Percentiles rank a stretch among this genome's conserved stretches.
These are phyloP conservation scores for Trichoderma sp. DNA, from an alignment of 2,329 filamentous ascomycete genomes.

Conservation along the genomic window DNA sequence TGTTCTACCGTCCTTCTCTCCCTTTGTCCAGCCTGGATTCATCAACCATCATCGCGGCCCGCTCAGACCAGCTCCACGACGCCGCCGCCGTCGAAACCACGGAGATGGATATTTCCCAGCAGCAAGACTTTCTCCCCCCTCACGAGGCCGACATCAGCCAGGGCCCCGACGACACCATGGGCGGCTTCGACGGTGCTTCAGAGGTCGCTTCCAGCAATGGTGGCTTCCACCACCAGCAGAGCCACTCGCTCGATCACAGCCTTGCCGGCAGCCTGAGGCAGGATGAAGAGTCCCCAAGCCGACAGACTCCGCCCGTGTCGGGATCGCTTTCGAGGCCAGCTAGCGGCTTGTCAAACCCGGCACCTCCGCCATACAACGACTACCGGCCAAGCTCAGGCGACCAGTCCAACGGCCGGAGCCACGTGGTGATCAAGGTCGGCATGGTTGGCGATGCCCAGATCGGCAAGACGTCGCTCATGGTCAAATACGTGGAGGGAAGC, in stretches of 20 bases:
- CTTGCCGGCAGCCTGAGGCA: slow-evolving; percentile 40
- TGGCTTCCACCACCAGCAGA: slow-evolving; percentile 42
- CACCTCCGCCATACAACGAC: slow-evolving; percentile 42
- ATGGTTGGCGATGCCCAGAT: slow-evolving; percentile 99
- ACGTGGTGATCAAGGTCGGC: slow-evolving; percentile 97
- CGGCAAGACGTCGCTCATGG: slow-evolving; percentile 98
- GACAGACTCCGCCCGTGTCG: slow-evolving; percentile 48
- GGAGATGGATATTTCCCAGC: slow-evolving; percentile 38
- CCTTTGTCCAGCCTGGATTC: slow-evolving; percentile 49
- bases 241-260: slow-evolving; percentile 50
- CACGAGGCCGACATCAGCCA: slow-evolving; percentile 9
- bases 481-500: slow-evolving; percentile 98
- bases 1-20: slow-evolving; percentile 21
- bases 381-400: slow-evolving; percentile 42
- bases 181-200: slow-evolving; percentile 48
- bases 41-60: slow-evolving; percentile 36
- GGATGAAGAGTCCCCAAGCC: slow-evolving; percentile 43
- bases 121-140: slow-evolving; percentile 11
- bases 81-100: slow-evolving; percentile 49
- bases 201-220: slow-evolving; percentile 39
- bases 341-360: slow-evolving; percentile 51
- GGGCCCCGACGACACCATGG: slow-evolving; percentile 46
- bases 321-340: slow-evolving; percentile 52
- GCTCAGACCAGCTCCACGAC: slow-evolving; percentile 25
- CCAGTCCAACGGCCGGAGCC: slow-evolving; percentile 53